These are phyloP conservation scores for Alnus rubra DNA, from an alignment of 306 rosid genomes.

Conservation along the genomic window DNA sequence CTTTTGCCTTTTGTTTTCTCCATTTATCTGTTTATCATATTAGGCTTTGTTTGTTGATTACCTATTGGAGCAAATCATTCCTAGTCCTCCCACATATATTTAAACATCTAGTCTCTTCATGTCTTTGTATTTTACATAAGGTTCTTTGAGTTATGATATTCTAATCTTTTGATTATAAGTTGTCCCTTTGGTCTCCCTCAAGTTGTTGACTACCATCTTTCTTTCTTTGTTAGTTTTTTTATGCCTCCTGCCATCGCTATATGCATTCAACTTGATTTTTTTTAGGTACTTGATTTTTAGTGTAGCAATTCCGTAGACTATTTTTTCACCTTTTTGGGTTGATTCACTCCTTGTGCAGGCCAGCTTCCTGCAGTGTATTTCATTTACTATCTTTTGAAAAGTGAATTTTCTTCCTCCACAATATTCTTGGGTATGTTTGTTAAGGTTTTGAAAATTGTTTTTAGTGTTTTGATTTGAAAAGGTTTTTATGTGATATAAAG, in stretches of 20 bases:
- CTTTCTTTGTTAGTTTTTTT: background rate
- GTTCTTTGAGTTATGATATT: background rate
- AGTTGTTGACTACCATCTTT: background rate
- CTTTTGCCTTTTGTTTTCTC: background rate
- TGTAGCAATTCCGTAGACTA: background rate
- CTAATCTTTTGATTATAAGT: background rate
- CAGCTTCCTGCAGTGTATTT: background rate
- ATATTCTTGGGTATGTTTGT: background rate
- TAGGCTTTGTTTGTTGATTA: background rate
- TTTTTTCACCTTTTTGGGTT: constrained; percentile 9
- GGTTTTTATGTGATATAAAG: no score
- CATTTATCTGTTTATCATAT: background rate
- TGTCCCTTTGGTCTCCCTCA: background rate
- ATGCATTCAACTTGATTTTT: background rate
- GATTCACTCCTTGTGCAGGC: background rate
- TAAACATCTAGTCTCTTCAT: background rate
- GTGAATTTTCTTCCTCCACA: background rate
- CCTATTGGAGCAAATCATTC: background rate
- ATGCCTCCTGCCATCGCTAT: no score
- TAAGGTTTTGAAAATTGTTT: no score
- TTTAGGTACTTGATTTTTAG: background rate
- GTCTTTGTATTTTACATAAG: background rate
- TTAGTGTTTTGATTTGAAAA: no score
- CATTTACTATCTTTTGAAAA: background rate
- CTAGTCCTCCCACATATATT: background rate